A percentile compares a stretch with the other conserved stretches of the same genome.
Conservation (phyloP, 805 yeast species). For the Nakazawaea holstii region DNA sequence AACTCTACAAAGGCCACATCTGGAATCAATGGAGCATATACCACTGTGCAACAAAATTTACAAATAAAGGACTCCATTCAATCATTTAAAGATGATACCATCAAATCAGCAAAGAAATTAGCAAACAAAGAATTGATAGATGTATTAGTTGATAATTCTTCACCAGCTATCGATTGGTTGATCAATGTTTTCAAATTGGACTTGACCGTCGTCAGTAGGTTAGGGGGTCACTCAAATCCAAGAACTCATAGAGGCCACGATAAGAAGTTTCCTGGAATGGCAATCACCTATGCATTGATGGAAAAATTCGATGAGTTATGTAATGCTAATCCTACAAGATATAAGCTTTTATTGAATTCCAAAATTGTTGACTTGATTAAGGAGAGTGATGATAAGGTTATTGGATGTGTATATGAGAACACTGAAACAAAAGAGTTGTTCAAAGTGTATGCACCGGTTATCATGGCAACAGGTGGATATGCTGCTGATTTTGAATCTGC, state of each 20-base stretch:
- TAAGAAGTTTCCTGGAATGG: conserved; percentile 60
- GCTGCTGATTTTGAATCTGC: conserved; percentile 52
- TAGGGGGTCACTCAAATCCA: conserved; percentile 79
- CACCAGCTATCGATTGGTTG: conserved; percentile 69
- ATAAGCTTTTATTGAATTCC: conserved; percentile 24
- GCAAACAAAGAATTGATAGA: conserved; percentile 56
- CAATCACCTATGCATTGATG: conserved; percentile 50
- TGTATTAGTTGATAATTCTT: conserved; percentile 56
- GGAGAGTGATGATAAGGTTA: conserved; percentile 16
- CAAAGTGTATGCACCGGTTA: conserved; percentile 46
- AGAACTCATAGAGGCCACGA: conserved; percentile 79
- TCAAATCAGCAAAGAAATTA: conserved; percentile 56
- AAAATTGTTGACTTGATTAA: conserved; percentile 34
- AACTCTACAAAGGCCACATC: conserved; percentile 65
- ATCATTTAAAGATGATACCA: conserved; percentile 59
- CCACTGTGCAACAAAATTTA: conserved; percentile 50
- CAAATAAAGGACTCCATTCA: conserved; percentile 52
- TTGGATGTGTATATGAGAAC: conserved; percentile 26
- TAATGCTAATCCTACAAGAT: conserved; percentile 34
- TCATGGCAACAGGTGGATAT: conserved; percentile 62
- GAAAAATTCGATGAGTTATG: conserved; percentile 43
- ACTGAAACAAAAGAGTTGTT: conserved; percentile 17
- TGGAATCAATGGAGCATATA: conserved; percentile 69
- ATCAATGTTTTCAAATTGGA: conserved; percentile 58
- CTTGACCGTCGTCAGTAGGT: conserved; percentile 60